Evolutionary conservation across 305 asterid species (phyloP).

Genomic region (Solanum hybrid): DNA sequence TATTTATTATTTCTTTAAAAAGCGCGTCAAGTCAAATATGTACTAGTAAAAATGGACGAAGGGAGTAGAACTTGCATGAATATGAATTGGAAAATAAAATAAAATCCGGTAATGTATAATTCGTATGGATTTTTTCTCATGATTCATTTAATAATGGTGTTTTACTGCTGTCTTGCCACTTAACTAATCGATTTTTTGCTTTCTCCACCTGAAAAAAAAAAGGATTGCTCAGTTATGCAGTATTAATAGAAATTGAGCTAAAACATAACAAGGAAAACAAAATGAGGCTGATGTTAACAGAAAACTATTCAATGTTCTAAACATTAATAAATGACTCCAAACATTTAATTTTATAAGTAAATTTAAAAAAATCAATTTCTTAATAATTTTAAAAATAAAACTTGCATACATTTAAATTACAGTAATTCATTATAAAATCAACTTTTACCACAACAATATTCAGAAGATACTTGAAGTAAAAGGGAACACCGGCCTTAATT

Average conservation of each 20-base stretch:
- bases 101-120: background rate
- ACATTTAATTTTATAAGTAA: background rate
- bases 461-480: too few species aligned
- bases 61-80: background rate
- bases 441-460: background rate
- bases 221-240: background rate
- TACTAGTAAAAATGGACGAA: background rate
- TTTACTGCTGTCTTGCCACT: constrained; percentile 20
- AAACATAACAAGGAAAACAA: background rate
- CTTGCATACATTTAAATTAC: background rate
- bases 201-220: constrained; percentile 34
- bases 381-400: too few species aligned
- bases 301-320: too few species aligned
- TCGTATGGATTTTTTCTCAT: background rate
- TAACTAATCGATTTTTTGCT: constrained; percentile 28
- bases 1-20: background rate
- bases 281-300: too few species aligned
- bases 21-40: background rate
- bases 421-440: background rate
- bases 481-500: too few species aligned
- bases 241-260: background rate
- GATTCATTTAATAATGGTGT: constrained; percentile 12
- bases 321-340: background rate
- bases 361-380: background rate
- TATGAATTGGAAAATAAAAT: background rate